Base-by-base conservation (phyloP, 352 stramenopile species). In the Discostella stelligera region DNA sequence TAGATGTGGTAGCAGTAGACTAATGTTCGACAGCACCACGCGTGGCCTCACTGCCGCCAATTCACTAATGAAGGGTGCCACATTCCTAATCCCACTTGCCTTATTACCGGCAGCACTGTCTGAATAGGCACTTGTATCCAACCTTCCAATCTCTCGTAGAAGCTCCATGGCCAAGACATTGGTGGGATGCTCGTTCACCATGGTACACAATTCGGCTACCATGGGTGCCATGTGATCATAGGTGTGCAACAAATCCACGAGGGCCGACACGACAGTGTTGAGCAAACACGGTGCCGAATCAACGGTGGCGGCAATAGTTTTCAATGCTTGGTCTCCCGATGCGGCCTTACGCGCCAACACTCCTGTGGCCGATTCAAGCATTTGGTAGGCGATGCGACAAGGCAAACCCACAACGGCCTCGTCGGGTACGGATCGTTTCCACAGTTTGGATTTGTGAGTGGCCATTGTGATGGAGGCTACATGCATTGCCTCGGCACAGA, bases 221-320 rank as follows among this genome's bases (percentile, higher is more conserved):
- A 92, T 53, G 3, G 76, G 41, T 58, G 88, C 77, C 69, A 91
- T 86, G 58, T 92, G 84, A 69, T 93, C 88, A 66, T 83, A 91
- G 0, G 86, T 90, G 67, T 91, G 83, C 66, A 93, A 73, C 18
- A 93, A 73, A 75, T 93, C 88, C 59, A 93, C 84, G 44, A 93
- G 72, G 25, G 82, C 83, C 16, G 88, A 79, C 23, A 91, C 72
- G 32, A 92, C 76, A 21, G 84, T 90, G 25, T 80, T 82, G 37
- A 89, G 52, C 5, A 87, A 41, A 60, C 32, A 72, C 14, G 81
- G 73, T 41, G 52, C 71, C 2, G 73, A 81, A 55, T 90, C 71
- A 0, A 91, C 59, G 10, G 81, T 88, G 25, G 67, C 77, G 16
- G 74, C 80, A 74, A 93, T 86, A 62, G 90, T 91, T 56, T 71